A percentile compares a stretch with the other conserved stretches of the same genome.
phyloP scores from a whole-genome alignment of 768 basidiomycete species.

The Pleurotus djamor region DNA sequence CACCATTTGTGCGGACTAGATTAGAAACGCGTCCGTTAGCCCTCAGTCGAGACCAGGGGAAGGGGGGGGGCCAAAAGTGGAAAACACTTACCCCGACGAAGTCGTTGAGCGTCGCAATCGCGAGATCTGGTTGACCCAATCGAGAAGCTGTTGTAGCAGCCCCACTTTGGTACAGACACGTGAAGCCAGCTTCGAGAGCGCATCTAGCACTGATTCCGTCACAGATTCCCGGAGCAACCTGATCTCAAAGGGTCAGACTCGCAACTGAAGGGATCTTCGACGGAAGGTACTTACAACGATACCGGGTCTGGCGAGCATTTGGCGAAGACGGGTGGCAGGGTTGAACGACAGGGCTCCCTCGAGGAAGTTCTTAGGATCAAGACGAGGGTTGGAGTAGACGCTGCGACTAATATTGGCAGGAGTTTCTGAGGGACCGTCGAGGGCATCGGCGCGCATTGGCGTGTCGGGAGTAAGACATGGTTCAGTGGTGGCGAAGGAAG shows the following conservation, averaged over 20 bases:
- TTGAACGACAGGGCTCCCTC: conserved; percentile 68
- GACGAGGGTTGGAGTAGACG: conserved; percentile 63
- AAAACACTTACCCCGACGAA: conserved; percentile 54
- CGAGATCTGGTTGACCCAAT: conserved; percentile 75
- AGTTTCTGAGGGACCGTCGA: not conserved
- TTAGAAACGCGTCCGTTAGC: conserved; percentile 20
- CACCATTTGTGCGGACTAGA: conserved; percentile 70
- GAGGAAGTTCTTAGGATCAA: conserved; percentile 67
- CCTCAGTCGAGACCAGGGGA: too few species aligned
- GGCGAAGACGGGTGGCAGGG: conserved; percentile 70
- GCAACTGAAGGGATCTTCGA: not conserved
- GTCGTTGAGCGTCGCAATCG: conserved; percentile 76
- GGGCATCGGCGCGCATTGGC: not conserved
- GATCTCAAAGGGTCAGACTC: not conserved
- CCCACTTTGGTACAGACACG: conserved; percentile 74
- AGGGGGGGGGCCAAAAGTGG: not conserved
- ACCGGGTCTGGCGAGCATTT: conserved; percentile 68
- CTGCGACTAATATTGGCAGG: not conserved
- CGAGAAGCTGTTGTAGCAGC: conserved; percentile 81
- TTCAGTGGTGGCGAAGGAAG: not conserved
- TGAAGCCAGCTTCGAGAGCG: conserved; percentile 77
- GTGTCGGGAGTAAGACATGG: not conserved
- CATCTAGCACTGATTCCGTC: conserved; percentile 81
- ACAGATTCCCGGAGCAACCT: conserved; percentile 77
- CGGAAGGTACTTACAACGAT: conserved; percentile 55